Evolutionary conservation across 768 basidiomycete genomes (phyloP).

Genomic region (Lactarius vividus): DNA sequence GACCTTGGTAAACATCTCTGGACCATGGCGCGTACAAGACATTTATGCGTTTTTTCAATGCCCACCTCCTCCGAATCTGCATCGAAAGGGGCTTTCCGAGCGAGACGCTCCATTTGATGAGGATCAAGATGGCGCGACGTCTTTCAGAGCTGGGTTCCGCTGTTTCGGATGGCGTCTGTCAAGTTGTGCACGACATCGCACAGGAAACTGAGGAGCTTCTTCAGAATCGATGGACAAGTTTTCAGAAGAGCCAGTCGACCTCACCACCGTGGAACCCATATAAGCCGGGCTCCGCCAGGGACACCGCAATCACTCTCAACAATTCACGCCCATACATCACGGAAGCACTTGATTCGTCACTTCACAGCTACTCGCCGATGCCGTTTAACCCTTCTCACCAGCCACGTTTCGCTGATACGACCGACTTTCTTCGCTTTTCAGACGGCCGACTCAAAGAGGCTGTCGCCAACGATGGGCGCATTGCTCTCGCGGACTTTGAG

Average conservation of each 20-base stretch:
- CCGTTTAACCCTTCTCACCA: not conserved
- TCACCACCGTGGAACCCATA: not conserved
- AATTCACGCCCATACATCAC: not conserved
- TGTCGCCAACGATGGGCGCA: not conserved
- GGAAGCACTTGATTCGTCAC: not conserved
- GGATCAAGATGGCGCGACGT: not conserved
- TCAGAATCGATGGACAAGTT: not conserved
- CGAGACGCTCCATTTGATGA: not conserved
- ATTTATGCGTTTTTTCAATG: not conserved
- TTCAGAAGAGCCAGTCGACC: not conserved
- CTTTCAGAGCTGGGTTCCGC: not conserved
- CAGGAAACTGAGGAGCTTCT: not conserved
- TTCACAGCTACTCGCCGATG: not conserved
- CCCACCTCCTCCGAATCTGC: not conserved
- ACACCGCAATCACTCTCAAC: not conserved
- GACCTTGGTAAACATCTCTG: not conserved
- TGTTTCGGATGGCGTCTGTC: not conserved
- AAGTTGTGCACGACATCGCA: not conserved
- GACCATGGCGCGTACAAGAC: not conserved
- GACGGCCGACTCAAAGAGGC: not conserved
- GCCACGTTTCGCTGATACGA: not conserved
- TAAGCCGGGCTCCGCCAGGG: not conserved
- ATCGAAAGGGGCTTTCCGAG: not conserved
- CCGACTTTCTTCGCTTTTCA: not conserved
- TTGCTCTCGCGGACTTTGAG: not conserved